Conservation (phyloP, 345 rosid genomes). For the Gossypium sturtianum region DNA sequence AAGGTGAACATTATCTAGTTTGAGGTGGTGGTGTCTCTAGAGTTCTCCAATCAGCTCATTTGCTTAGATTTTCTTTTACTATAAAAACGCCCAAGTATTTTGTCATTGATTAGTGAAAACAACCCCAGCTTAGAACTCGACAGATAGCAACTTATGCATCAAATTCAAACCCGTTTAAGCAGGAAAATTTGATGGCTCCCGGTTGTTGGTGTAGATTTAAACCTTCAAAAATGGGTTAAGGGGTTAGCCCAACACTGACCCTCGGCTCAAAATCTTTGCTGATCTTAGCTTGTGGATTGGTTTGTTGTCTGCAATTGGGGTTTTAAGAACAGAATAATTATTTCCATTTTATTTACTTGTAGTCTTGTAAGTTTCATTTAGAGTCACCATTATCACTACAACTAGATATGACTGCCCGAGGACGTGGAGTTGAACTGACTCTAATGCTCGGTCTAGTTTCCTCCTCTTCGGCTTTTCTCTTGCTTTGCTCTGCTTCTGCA, state of each 20-base stretch:
- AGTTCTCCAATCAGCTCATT: not conserved
- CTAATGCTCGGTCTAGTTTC: conserved; percentile 38
- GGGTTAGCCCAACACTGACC: too few species aligned
- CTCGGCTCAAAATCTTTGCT: too few species aligned
- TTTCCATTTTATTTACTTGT: too few species aligned
- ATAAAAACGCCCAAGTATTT: not conserved
- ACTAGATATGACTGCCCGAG: conserved; percentile 70
- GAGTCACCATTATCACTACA: conserved; percentile 29
- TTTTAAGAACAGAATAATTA: too few species aligned
- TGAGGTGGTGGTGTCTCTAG: not conserved
- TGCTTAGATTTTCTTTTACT: not conserved
- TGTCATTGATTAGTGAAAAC: not conserved
- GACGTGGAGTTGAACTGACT: conserved; percentile 45
- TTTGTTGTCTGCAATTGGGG: too few species aligned
- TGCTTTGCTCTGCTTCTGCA: not conserved
- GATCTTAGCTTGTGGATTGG: too few species aligned
- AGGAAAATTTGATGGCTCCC: too few species aligned
- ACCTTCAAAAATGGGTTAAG: too few species aligned
- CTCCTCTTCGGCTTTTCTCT: conserved; percentile 16
- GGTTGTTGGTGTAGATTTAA: too few species aligned
- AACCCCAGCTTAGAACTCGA: not conserved
- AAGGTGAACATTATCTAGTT: not conserved
- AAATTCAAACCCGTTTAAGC: too few species aligned
- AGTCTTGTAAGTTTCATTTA: too few species aligned
- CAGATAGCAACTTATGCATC: too few species aligned